phyloP scores from a whole-genome alignment of 2,329 filamentous ascomycete species.

The Chrysosporium keratinophilum region DNA sequence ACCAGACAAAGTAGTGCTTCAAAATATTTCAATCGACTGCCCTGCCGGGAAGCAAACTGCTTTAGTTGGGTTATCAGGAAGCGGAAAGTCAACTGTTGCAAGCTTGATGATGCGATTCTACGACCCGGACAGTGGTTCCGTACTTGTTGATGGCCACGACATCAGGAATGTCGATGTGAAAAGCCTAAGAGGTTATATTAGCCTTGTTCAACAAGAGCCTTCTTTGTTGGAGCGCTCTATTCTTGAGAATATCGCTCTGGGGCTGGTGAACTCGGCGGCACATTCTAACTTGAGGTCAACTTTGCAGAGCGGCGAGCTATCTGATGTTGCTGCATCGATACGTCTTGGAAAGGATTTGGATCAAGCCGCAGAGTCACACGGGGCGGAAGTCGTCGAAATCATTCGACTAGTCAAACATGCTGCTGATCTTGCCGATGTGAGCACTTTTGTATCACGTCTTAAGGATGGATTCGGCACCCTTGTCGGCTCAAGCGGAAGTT shows the following conservation, averaged over 20 bases:
- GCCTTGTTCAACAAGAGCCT: conserved; percentile 78
- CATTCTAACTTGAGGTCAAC: conserved; percentile 30
- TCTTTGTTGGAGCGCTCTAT: conserved; percentile 75
- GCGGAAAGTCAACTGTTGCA: conserved; percentile 39
- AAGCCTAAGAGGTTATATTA: conserved; percentile 74
- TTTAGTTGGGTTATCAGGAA: conserved; percentile 50
- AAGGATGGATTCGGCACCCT: conserved; percentile 42
- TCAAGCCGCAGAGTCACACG: conserved; percentile 36
- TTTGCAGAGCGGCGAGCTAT: conserved; percentile 43
- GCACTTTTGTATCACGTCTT: conserved; percentile 45
- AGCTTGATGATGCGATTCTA: conserved; percentile 51
- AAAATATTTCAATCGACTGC: conserved; percentile 48
- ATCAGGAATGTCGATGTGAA: conserved; percentile 64
- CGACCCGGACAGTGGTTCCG: conserved; percentile 61
- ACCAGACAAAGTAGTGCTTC: conserved; percentile 23
- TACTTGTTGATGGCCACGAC: conserved; percentile 66
- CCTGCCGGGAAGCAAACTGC: conserved; percentile 76
- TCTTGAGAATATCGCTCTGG: conserved; percentile 61
- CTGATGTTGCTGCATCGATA: conserved; percentile 44
- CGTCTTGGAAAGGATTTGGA: conserved; percentile 43
- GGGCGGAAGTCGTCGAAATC: conserved; percentile 42
- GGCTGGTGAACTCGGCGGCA: conserved; percentile 29
- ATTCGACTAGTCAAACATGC: conserved; percentile 33
- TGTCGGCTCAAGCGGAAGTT: conserved; percentile 47
- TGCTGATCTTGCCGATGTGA: conserved; percentile 50